phyloP scores from a whole-genome alignment of 169 alveolate genomes.

The Plasmodium vivax region DNA sequence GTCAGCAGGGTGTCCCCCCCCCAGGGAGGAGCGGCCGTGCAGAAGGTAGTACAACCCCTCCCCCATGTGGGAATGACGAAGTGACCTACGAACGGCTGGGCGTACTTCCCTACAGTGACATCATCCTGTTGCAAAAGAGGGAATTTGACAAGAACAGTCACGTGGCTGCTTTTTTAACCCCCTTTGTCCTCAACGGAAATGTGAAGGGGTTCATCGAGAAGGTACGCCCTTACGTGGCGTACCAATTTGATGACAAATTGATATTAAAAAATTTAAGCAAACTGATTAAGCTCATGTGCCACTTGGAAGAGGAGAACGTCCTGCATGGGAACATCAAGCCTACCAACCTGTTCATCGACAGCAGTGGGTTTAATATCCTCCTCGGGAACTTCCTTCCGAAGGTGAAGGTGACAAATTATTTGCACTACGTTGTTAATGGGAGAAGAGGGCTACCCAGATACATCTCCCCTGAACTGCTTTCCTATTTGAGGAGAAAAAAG shows the following conservation, averaged over 20 bases:
- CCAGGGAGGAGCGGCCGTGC: background rate
- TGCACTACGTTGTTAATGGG: conserved; percentile 37
- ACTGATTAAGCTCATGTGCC: conserved; percentile 41
- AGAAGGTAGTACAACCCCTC: background rate
- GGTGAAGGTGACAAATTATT: conserved; percentile 20
- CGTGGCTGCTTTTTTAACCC: conserved; percentile 61
- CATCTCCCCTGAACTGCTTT: conserved; percentile 53
- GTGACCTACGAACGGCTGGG: conserved; percentile 21
- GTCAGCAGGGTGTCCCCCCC: background rate
- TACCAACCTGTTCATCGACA: conserved; percentile 36
- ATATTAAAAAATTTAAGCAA: conserved; percentile 21
- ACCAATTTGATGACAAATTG: conserved; percentile 9
- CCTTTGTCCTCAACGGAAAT: conserved; percentile 52
- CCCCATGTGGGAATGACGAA: background rate
- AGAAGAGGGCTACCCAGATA: conserved; percentile 22
- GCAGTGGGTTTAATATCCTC: conserved; percentile 24
- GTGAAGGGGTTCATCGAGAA: conserved; percentile 19
- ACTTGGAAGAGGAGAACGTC: conserved; percentile 29
- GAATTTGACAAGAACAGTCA: background rate
- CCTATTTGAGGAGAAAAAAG: conserved; percentile 38
- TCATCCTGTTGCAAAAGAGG: conserved; percentile 18
- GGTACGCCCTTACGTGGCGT: conserved; percentile 17
- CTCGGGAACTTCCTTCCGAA: conserved; percentile 58
- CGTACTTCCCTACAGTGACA: conserved; percentile 49
- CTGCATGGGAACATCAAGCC: conserved; percentile 60